Evolutionary conservation across 139 green algal genomes (phyloP), one percentile per base, ranked within the genome.

Genomic region (Auxenochlorella protothecoides): DNA sequence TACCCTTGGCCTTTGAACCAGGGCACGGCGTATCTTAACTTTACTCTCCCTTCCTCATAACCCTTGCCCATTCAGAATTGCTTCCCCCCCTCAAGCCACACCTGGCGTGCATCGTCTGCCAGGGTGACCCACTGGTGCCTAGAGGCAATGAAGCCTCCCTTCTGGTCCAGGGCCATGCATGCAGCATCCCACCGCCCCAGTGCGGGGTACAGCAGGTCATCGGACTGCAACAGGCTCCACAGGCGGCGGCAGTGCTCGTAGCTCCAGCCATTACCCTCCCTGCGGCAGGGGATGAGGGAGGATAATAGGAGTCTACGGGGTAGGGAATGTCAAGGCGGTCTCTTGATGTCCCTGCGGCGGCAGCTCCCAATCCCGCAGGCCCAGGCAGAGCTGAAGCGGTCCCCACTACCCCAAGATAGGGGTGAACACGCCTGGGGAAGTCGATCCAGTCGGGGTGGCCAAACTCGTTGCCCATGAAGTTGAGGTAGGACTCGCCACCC

Each of bases 381-480:
- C 0, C 27, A 44, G 27, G 27, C 27, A 44, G 27, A 44, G 27
- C 27, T 1, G 27, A 44, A 0, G 27, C 27, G 27, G 27, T 44
- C 27, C 27, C 27, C 27, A 44, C 0, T 44, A 0, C 27, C 27
- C 27, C 27, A 44, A 44, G 27, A 44, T 44, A 44, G 27, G 27
- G 27, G 27, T 44, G 27, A 44, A 44, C 27, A 44, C 1, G 65
- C 59, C 81, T 74, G 11, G 90, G 90, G 61, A 96, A 96, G 80
- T 98, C 93, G 27, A 98, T 89, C 94, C 94, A 98, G 82, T 98
- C 93, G 3, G 93, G 92, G 83, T 96, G 92, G 0, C 92, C 92
- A 75, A 96, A 97, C 82, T 97, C 92, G 73, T 97, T 97, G 68
- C 92, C 92, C 92, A 96, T 95, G 82, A 97, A 96, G 76, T 74